A percentile compares a stretch with the other conserved stretches of the same genome.
Evolutionary conservation across 208 protist species (phyloP).

Genomic region (Acanthamoeba royreba): DNA sequence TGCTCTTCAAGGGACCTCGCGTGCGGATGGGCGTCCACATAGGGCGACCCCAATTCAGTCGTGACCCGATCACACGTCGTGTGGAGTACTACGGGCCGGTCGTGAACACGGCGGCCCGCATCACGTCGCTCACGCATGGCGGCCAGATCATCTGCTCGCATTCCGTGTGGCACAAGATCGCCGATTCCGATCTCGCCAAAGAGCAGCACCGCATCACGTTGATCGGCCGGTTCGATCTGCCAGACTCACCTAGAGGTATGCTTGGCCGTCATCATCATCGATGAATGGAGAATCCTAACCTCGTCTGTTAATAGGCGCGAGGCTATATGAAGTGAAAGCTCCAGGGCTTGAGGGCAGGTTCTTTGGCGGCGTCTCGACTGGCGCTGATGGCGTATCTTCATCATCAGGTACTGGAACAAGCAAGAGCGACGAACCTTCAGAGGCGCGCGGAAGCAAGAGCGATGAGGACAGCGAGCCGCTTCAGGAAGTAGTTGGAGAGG

Average conservation of each 20-base stretch:
- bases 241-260: not conserved
- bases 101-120: not conserved
- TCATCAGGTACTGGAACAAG: not conserved
- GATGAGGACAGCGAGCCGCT: not conserved
- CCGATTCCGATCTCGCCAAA: not conserved
- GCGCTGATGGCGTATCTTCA: not conserved
- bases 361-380: not conserved
- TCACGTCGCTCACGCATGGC: not conserved
- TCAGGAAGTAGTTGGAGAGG: not conserved
- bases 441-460: not conserved
- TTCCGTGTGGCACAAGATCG: not conserved
- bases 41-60: not conserved
- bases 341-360: not conserved
- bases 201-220: not conserved
- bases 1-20: not conserved
- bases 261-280: no score
- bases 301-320: no score
- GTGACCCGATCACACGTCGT: not conserved
- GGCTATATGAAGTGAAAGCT: not conserved
- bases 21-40: conserved; percentile 10
- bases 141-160: not conserved
- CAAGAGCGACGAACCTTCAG: not conserved
- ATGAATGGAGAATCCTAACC: no score
- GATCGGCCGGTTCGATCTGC: not conserved
- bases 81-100: not conserved